Evolutionary conservation across 2,329 filamentous ascomycete species (phyloP).

Genomic region (Incumbomyces delicatus): DNA sequence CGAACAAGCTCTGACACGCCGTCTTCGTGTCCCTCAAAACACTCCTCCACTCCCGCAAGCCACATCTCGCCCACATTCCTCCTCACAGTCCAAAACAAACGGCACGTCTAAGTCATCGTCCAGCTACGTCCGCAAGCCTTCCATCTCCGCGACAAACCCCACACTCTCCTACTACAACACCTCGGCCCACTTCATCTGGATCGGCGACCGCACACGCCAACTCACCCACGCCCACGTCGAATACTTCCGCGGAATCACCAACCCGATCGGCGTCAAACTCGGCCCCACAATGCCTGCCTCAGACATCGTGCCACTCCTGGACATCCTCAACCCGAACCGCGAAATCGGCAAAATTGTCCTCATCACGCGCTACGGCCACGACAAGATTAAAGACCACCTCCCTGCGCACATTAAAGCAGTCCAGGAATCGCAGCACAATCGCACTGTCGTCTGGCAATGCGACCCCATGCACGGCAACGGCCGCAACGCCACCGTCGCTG

Average conservation of each 20-base stretch:
- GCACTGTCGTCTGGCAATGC: conserved; percentile 83
- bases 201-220: conserved; percentile 90
- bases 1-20: conserved; percentile 75
- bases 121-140: conserved; percentile 16
- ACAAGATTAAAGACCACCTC: conserved; percentile 64
- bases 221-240: conserved; percentile 90
- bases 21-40: conserved; percentile 55
- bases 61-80: conserved; percentile 22
- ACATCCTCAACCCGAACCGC: conserved; percentile 70
- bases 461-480: conserved; percentile 95
- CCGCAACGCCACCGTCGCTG: conserved; percentile 29
- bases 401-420: conserved; percentile 83
- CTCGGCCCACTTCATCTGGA: conserved; percentile 95
- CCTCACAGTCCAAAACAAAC: conserved; percentile 13
- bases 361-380: conserved; percentile 87
- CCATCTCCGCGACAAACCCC: conserved; percentile 21
- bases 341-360: conserved; percentile 91
- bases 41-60: conserved; percentile 19
- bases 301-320: conserved; percentile 69
- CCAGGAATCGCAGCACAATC: conserved; percentile 57
- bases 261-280: conserved; percentile 94
- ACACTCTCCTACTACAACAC: conserved; percentile 77
- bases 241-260: conserved; percentile 92
- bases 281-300: conserved; percentile 70
- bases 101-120: background rate